Base-by-base conservation (phyloP, 2,329 filamentous ascomycete genomes). In the Sporothrix mexicana region DNA sequence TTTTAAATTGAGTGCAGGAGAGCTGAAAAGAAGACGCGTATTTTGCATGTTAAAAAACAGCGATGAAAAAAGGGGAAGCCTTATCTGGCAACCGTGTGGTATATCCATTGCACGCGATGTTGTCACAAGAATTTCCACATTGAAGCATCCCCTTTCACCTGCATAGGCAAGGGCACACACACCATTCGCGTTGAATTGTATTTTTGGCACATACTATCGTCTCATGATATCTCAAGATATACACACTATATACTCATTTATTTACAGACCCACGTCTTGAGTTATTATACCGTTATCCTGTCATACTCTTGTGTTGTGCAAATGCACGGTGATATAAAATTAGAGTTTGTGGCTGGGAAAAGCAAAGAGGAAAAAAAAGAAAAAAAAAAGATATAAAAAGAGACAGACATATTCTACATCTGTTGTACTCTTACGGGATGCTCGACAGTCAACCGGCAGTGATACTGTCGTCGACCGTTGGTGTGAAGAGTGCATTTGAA, bases 1-100 rank as follows among this genome's bases (percentile, higher is more conserved):
- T 30, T 57, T 62, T 62, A 62, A 62, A 62, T 62, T 62, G 59
- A 62, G 59, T 62, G 59, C 59, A 62, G 36, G 25, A 8, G n/a
- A 45, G 59, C 59, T 64, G 59, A 64, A 64, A 64, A 64, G 7
- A n/a, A 17, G 30, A 45, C 30, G 36, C 59, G 59, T n/a, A 64
- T n/a, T 10, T n/a, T 62, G 9, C 59, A 17, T 36, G 20, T 7
- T 20, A 23, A 41, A 20, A 3, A n/a, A 12, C 15, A 17, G 17
- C 13, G 6, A 9, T 43, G 43, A 20, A 20, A 64, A 64, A 45
- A 15, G 59, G 59, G 30, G 59, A 43, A 43, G 59, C 41, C 17
- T 45, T 45, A 23, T 45, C 17, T 64, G 36, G 59, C 9, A 17
- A 62, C 20, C 25, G 57, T 61, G 30, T 30, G n/a, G n/a, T 30